These are phyloP conservation scores for Keithomyces neogunnii DNA, from an alignment of 2,329 filamentous ascomycete species.

Conservation along the genomic window DNA sequence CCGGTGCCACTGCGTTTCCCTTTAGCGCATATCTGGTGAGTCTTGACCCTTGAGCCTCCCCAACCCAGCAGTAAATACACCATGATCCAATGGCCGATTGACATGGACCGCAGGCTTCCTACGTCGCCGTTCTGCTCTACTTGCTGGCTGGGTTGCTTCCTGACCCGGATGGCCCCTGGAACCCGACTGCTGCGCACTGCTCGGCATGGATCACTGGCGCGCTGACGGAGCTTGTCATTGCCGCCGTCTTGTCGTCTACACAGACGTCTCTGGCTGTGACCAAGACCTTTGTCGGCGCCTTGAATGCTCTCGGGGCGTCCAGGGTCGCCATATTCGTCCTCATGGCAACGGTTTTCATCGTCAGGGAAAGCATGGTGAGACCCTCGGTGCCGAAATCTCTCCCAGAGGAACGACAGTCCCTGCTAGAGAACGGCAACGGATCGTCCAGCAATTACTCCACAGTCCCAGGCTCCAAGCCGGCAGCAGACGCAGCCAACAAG, in stretches of 20 bases:
- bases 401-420: constrained; percentile 27
- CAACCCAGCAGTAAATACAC: too few species aligned
- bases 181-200: constrained; percentile 26
- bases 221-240: constrained; percentile 27
- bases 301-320: constrained; percentile 22
- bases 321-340: constrained; percentile 23
- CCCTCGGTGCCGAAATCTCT: constrained; percentile 17
- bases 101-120: constrained; percentile 22
- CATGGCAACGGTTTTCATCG: constrained; percentile 23
- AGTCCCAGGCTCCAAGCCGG: constrained; percentile 3
- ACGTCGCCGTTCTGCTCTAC: constrained; percentile 32
- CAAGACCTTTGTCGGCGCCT: constrained; percentile 17
- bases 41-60: not conserved
- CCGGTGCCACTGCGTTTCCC: constrained; percentile 22
- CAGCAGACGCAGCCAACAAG: constrained; percentile 13
- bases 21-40: constrained; percentile 32
- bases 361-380: constrained; percentile 23
- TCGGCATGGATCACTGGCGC: constrained; percentile 27
- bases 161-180: constrained; percentile 36
- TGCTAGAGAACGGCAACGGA: constrained; percentile 30
- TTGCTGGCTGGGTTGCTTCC: constrained; percentile 33
- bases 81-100: not conserved
- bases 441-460: constrained; percentile 20
- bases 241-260: constrained; percentile 22
- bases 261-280: constrained; percentile 20